These are phyloP conservation scores for Heliamphora pulchella DNA, from an alignment of 179 eudicot genomes.

Conservation along the genomic window DNA sequence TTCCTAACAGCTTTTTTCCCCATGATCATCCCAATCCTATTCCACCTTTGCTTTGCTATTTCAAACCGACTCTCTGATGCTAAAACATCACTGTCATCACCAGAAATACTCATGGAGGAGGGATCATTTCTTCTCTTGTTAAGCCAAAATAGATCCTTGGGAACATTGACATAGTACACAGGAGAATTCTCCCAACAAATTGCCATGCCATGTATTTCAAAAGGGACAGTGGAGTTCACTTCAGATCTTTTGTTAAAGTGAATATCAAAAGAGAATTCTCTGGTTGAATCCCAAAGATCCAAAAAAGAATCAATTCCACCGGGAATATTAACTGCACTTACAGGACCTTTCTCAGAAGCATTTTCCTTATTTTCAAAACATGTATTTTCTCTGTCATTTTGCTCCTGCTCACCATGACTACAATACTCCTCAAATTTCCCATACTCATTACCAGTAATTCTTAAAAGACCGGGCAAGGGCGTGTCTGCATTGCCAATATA, in stretches of 20 bases:
- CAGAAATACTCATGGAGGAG: constrained; percentile 22
- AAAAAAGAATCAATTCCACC: constrained; percentile 72
- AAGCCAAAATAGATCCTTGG: constrained; percentile 58
- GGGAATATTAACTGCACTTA: constrained; percentile 46
- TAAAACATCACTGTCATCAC: constrained; percentile 26
- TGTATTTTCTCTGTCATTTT: constrained; percentile 23
- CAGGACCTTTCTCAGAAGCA: constrained; percentile 54
- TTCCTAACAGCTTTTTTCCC: constrained; percentile 52
- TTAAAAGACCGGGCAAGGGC: constrained; percentile 8
- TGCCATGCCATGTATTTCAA: constrained; percentile 81
- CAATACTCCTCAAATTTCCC: constrained; percentile 17
- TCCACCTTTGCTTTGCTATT: constrained; percentile 55
- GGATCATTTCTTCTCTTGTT: constrained; percentile 25
- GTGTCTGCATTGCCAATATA: constrained; percentile 17
- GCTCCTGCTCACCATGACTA: constrained; percentile 20
- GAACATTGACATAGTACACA: constrained; percentile 78
- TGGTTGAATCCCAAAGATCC: constrained; percentile 63
- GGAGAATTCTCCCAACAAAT: constrained; percentile 88
- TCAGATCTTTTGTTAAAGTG: constrained; percentile 75
- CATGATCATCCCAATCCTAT: constrained; percentile 49
- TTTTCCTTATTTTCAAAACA: constrained; percentile 25
- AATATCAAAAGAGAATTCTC: constrained; percentile 71
- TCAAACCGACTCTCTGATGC: constrained; percentile 35
- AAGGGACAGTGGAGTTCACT: constrained; percentile 40
- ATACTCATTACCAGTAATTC: constrained; percentile 18